Base-by-base conservation (phyloP, 2,329 filamentous ascomycete genomes). In the Epichloe sibirici region DNA sequence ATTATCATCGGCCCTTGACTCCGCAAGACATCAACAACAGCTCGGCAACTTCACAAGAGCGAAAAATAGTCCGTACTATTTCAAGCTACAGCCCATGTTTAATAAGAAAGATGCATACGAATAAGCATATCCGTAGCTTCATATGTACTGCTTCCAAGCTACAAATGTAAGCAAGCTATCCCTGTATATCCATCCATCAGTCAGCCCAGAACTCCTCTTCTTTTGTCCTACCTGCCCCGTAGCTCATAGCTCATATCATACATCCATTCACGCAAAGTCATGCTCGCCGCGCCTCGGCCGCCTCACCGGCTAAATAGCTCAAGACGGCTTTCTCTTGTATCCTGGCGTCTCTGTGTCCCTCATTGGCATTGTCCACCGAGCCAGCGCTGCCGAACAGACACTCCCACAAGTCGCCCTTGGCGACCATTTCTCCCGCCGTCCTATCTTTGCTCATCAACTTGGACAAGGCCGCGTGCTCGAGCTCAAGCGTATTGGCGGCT, bases 401-500 rank as follows among this genome's bases (percentile, higher is more conserved):
- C 57, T 82, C 80, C 91, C 90, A 96, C 44, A 97, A 64, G 65
- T 96, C 91, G 12, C 82, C 78, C 57, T 85, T 79, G 45, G 81
- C 76, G 3, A 97, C 87, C 53, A 87, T 73, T 68, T 97, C 93
- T 0, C 91, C 91, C 0, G 84, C 84, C 2, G 79, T 76, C 52
- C 78, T 79, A 28, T 82, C 80, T 57, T 83, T 84, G 40, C 77
- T 79, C 69, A 96, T 80, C 53, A 96, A 67, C 58, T 79, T 83
- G 0, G 78, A 77, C 38, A 94, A 68, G 1, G 81, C 75, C 6
- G 85, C 86, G 55, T 86, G 78, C 68, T 95, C 81, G 59, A 96
- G 68, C 68, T 96, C 89, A 45, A 87, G 71, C 3, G 88, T 88
- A 63, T 97, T 95, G 2, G 90, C 90, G 13, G 78, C 83, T 56